These are phyloP conservation scores for Dendrobium nobile DNA, from an alignment of 106 monocot genomes.

Conservation along the genomic window DNA sequence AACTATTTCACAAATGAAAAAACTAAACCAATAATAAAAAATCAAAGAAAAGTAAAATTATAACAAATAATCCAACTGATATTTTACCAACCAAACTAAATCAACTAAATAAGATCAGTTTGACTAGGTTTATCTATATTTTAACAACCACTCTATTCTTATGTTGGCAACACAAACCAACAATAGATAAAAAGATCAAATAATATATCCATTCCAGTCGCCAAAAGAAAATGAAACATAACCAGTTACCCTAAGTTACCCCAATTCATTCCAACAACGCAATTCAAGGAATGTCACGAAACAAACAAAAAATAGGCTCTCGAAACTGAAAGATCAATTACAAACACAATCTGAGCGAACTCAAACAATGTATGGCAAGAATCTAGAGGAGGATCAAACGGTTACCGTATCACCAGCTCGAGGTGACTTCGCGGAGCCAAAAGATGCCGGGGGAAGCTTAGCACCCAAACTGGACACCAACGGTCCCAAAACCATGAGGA, in stretches of 20 bases:
- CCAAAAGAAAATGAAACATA: background rate
- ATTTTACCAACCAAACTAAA: too few species aligned
- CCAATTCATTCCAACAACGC: background rate
- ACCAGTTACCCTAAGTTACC: background rate
- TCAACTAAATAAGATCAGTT: too few species aligned
- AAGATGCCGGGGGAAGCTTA: constrained; percentile 63
- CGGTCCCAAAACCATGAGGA: background rate
- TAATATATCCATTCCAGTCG: background rate
- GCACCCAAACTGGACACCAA: constrained; percentile 59
- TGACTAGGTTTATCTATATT: too few species aligned
- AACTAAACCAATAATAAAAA: too few species aligned
- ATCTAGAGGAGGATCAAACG: background rate
- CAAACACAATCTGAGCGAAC: background rate
- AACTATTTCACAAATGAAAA: too few species aligned
- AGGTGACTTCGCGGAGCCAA: constrained; percentile 19
- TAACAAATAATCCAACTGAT: too few species aligned
- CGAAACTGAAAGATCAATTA: background rate
- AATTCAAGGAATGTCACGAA: background rate
- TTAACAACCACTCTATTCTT: background rate
- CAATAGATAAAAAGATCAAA: background rate
- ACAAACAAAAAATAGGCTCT: background rate
- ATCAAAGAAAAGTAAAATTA: too few species aligned
- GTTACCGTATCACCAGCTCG: constrained; percentile 27
- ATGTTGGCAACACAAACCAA: background rate
- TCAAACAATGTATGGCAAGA: background rate